Conservation (phyloP, 2,329 filamentous ascomycete species). For the Fusarium protoensiforme region DNA sequence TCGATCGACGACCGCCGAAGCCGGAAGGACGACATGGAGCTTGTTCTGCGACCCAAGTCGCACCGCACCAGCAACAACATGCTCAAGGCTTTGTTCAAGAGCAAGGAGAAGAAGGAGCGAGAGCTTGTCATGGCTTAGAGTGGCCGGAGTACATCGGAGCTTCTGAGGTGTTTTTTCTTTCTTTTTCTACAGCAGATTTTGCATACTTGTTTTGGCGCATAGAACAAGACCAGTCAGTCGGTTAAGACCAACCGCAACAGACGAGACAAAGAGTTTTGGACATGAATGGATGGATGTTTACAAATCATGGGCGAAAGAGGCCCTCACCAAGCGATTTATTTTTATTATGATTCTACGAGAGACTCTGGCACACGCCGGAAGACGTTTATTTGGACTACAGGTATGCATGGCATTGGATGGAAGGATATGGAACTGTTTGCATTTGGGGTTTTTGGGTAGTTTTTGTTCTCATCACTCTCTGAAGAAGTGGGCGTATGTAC, state of each 20-base stretch:
- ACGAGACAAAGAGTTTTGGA: constrained; percentile 25
- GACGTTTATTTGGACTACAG: constrained; percentile 6
- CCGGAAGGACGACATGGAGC: constrained; percentile 50
- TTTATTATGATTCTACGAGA: constrained; percentile 15
- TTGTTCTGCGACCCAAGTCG: constrained; percentile 59
- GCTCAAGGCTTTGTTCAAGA: constrained; percentile 69
- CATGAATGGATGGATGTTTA: constrained; percentile 1
- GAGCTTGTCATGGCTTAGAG: constrained; percentile 46
- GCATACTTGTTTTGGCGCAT: constrained; percentile 22
- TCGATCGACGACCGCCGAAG: constrained; percentile 51
- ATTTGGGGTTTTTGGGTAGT: constrained; percentile 13
- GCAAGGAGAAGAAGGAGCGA: constrained; percentile 60
- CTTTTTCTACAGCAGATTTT: constrained; percentile 15
- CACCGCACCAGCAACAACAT: constrained; percentile 61
- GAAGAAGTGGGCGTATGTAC: not conserved
- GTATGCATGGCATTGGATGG: constrained; percentile 34
- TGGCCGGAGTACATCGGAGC: not conserved
- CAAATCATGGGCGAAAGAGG: constrained; percentile 27
- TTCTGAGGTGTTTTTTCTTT: constrained; percentile 3
- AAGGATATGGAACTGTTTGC: constrained; percentile 35
- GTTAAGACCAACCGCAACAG: constrained; percentile 5
- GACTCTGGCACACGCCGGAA: constrained; percentile 3
- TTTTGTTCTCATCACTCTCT: not conserved
- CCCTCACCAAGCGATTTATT: constrained; percentile 28
- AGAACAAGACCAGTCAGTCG: constrained; percentile 6